phyloP scores from a whole-genome alignment of 163 green algal genomes.

The Chlamydomonas reinhardtii region DNA sequence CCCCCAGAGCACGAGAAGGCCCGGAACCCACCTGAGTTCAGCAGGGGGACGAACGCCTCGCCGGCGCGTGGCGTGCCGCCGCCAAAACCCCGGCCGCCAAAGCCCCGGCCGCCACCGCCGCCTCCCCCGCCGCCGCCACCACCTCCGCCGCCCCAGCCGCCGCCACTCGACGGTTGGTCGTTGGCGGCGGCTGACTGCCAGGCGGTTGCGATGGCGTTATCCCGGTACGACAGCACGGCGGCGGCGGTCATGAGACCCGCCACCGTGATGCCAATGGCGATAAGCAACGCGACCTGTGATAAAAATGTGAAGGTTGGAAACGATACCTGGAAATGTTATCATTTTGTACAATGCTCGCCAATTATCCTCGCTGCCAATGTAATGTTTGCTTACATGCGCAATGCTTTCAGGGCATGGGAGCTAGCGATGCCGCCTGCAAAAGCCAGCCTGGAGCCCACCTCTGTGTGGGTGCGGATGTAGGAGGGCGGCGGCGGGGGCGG shows the following conservation, averaged over 20 bases:
- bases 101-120: neutral
- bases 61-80: neutral
- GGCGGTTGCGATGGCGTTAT: conserved; percentile 28
- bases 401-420: no score
- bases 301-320: neutral
- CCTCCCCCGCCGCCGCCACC: neutral
- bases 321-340: no score
- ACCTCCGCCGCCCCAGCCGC: neutral
- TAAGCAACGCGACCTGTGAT: conserved; percentile 32
- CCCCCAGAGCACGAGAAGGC: no score
- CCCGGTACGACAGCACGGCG: conserved; percentile 45
- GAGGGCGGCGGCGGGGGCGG: conserved; percentile 7
- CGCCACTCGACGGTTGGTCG: neutral
- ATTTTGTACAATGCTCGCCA: no score
- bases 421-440: no score
- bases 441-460: conserved; percentile 10
- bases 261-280: conserved; percentile 46
- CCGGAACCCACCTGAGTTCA: conserved; percentile 7
- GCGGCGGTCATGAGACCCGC: conserved; percentile 16
- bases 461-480: conserved; percentile 48
- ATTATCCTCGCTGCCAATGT: no score
- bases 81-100: neutral
- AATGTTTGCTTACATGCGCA: no score
- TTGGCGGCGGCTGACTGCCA: neutral
- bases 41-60: conserved; percentile 24